These are phyloP conservation scores for Dactylellina drechsleri DNA, from an alignment of 2,329 filamentous ascomycete species.

Conservation along the genomic window DNA sequence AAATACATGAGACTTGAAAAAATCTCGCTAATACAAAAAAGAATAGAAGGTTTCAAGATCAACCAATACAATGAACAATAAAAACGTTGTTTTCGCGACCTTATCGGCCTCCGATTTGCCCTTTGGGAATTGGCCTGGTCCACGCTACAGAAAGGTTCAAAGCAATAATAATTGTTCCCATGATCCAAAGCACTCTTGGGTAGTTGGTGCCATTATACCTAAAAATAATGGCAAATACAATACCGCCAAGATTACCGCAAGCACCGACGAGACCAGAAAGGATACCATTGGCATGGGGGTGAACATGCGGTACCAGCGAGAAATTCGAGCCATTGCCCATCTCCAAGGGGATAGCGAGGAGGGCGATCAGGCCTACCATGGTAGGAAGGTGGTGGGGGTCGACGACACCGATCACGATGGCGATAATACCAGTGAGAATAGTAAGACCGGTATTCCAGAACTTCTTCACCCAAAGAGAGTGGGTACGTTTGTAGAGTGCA, in stretches of 20 bases:
- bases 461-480: constrained; percentile 73
- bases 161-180: constrained; percentile 77
- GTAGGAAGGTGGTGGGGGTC: constrained; percentile 71
- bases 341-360: constrained; percentile 83
- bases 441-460: constrained; percentile 69
- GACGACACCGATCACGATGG: constrained; percentile 71
- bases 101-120: constrained; percentile 66
- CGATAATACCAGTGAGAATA: constrained; percentile 69
- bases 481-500: constrained; percentile 66
- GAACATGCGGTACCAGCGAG: constrained; percentile 84
- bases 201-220: constrained; percentile 77
- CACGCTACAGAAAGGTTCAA: constrained; percentile 74
- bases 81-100: too few species aligned
- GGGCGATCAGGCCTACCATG: constrained; percentile 80
- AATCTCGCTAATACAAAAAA: constrained; percentile 3
- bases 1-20: background rate
- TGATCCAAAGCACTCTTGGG: constrained; percentile 79
- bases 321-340: constrained; percentile 89
- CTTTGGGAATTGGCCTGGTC: constrained; percentile 70
- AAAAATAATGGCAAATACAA: constrained; percentile 85
- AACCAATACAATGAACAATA: too few species aligned
- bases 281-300: constrained; percentile 80
- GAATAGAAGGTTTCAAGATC: background rate
- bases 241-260: constrained; percentile 82
- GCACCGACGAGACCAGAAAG: constrained; percentile 83